Conservation (phyloP, 2,329 filamentous ascomycete genomes). For the Trichophyton equinum region DNA sequence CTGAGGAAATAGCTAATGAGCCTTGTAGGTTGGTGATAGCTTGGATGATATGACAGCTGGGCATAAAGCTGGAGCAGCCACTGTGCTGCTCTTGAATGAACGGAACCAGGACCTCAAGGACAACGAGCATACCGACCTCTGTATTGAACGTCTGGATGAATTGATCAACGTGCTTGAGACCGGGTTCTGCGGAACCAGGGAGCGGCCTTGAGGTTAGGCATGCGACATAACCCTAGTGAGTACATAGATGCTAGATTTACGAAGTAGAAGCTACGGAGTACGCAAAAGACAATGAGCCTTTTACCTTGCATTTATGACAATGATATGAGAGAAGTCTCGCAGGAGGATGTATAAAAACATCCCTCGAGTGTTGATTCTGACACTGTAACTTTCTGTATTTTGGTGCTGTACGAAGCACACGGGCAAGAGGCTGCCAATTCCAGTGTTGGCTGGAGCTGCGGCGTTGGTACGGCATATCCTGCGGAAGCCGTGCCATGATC, state of each 20-base stretch:
- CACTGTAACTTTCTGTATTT: neutral
- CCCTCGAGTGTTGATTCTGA: neutral
- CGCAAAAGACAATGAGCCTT: neutral
- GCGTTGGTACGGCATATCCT: neutral
- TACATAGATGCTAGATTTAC: neutral
- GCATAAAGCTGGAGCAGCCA: conserved; percentile 68
- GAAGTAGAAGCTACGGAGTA: neutral
- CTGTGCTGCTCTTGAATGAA: conserved; percentile 77
- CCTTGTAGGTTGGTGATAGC: conserved; percentile 51
- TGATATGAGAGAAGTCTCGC: neutral
- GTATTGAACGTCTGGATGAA: conserved; percentile 60
- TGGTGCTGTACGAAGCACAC: neutral
- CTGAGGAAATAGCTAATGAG: conserved; percentile 3
- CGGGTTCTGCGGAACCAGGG: conserved; percentile 44
- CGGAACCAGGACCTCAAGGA: conserved; percentile 57
- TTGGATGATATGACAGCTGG: conserved; percentile 92
- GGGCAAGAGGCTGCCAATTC: neutral
- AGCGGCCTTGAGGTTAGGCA: neutral
- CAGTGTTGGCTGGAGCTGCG: neutral
- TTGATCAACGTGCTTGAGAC: conserved; percentile 60
- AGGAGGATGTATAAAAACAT: neutral
- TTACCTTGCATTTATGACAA: neutral
- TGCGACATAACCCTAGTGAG: neutral
- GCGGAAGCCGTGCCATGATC: no score
- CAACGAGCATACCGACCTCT: conserved; percentile 66